Evolutionary conservation across 169 alveolate genomes (phyloP).

Genomic region (Plasmodium vivax): DNA sequence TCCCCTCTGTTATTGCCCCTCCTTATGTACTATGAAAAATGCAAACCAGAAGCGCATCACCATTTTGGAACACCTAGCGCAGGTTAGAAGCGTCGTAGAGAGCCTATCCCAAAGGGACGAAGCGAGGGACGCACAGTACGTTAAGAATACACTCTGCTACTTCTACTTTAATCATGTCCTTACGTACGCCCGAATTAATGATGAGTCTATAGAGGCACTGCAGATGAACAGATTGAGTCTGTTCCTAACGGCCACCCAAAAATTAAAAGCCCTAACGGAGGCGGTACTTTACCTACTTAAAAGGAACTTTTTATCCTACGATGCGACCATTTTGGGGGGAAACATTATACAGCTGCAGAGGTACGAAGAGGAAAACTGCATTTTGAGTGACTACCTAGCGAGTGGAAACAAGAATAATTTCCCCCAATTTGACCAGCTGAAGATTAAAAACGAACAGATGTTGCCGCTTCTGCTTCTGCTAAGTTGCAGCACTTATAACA

Average conservation of each 20-base stretch:
- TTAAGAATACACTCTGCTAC: neutral
- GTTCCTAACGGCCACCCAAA: neutral
- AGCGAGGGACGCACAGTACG: neutral
- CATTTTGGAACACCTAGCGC: neutral
- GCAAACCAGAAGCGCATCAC: neutral
- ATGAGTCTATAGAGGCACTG: neutral
- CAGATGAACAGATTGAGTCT: neutral
- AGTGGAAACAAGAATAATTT: neutral
- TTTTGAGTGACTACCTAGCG: neutral
- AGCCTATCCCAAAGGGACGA: neutral
- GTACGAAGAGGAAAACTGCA: constrained; percentile 2
- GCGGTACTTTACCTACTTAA: constrained; percentile 1
- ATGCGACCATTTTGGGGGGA: neutral
- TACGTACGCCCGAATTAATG: constrained; percentile 2
- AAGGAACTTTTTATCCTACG: neutral
- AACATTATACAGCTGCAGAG: neutral
- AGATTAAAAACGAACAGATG: neutral
- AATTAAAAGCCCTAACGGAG: neutral
- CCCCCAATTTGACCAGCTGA: neutral
- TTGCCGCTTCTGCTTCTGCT: neutral
- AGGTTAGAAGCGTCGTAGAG: neutral
- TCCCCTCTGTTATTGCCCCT: too few species aligned
- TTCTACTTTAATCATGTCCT: constrained; percentile 1
- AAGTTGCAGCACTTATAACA: neutral
- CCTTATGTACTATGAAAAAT: constrained; percentile 1